Evolutionary conservation across 495 filamentous ascomycete genomes (phyloP).

Genomic region (Penicillium ochrochloron): DNA sequence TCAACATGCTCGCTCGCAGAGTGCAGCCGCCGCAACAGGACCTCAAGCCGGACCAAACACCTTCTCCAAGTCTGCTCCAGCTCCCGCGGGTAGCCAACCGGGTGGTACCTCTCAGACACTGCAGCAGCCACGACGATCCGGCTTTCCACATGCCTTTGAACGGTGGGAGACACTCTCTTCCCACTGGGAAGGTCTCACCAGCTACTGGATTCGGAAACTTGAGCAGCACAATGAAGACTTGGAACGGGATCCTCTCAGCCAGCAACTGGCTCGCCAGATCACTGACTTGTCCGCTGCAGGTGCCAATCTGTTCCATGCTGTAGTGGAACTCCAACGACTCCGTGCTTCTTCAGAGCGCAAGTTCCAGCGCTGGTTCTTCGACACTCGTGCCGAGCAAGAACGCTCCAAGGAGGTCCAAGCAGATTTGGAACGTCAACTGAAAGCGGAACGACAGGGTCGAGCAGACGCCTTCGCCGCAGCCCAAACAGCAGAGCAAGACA

Average conservation of each 20-base stretch:
- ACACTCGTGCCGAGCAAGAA: constrained; percentile 87
- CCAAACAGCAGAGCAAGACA: constrained; percentile 67
- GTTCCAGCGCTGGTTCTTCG: constrained; percentile 98
- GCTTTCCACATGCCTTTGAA: constrained; percentile 96
- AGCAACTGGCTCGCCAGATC: constrained; percentile 90
- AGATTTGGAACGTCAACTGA: constrained; percentile 73
- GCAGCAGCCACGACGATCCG: constrained; percentile 44
- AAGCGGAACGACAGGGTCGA: constrained; percentile 70
- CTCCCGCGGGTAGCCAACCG: constrained; percentile 31
- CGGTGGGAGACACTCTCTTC: constrained; percentile 96
- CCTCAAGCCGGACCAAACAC: constrained; percentile 20
- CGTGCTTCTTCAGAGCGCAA: constrained; percentile 95
- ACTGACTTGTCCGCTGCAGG: constrained; percentile 94
- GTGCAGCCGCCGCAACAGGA: constrained; percentile 32
- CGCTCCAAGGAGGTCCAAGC: constrained; percentile 80
- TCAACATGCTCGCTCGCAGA: constrained; percentile 34
- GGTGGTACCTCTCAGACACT: constrained; percentile 42
- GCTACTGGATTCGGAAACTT: constrained; percentile 93
- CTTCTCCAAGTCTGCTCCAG: constrained; percentile 33
- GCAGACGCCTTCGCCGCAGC: constrained; percentile 66
- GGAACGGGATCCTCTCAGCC: constrained; percentile 76
- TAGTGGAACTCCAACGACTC: constrained; percentile 94
- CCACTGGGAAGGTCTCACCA: constrained; percentile 96
- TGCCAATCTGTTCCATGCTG: constrained; percentile 96
- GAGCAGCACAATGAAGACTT: constrained; percentile 88